Conservation (phyloP, 1,284 basidiomycete species). For the Malassezia restricta region DNA sequence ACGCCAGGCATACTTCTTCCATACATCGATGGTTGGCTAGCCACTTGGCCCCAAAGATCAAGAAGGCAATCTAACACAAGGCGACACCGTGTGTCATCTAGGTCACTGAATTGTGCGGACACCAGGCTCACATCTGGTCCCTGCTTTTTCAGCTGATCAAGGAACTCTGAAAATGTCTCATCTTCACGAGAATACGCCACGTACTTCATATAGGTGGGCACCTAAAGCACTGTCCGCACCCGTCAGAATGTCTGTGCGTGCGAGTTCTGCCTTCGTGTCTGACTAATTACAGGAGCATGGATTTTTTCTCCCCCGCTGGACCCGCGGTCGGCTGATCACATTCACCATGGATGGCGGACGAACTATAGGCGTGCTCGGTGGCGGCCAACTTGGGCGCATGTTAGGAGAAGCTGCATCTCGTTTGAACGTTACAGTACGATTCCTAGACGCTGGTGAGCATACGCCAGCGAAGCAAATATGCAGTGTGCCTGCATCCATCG, state of each 20-base stretch:
- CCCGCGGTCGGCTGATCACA: background rate
- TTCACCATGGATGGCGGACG: slow-evolving; percentile 3
- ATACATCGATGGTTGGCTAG: background rate
- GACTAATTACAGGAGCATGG: no score
- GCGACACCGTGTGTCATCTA: slow-evolving; percentile 1
- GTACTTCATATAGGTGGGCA: no score
- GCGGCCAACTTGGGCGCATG: slow-evolving; percentile 96
- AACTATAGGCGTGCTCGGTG: slow-evolving; percentile 52
- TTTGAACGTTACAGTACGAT: slow-evolving; percentile 71
- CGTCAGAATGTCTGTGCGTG: background rate
- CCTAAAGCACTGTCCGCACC: no score
- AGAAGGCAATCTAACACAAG: background rate
- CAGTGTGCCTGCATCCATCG: slow-evolving; percentile 17
- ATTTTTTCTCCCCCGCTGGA: no score
- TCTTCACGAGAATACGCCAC: background rate
- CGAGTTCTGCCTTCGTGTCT: background rate
- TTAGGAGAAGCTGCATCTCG: slow-evolving; percentile 79
- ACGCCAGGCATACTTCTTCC: background rate
- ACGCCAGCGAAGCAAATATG: slow-evolving; percentile 81
- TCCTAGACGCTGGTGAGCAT: slow-evolving; percentile 69
- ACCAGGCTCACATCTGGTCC: background rate
- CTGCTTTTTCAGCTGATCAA: background rate
- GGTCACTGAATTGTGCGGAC: slow-evolving; percentile 2
- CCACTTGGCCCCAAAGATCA: background rate
- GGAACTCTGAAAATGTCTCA: background rate